Conservation (phyloP, 176 grass and related monocot species). For the Oryza coarctata region DNA sequence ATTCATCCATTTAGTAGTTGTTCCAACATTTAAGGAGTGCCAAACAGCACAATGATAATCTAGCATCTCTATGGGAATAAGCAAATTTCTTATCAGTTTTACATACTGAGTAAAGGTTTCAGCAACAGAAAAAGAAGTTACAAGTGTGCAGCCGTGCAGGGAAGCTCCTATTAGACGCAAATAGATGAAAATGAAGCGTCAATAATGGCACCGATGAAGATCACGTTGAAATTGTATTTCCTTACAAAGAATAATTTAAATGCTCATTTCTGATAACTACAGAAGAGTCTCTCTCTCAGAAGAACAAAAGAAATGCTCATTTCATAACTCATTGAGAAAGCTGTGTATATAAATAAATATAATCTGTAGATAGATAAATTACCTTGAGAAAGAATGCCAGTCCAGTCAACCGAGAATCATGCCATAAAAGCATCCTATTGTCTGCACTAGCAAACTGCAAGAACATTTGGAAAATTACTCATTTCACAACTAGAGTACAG, state of each 20-base stretch:
- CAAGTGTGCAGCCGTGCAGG: neutral
- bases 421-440: slow-evolving; percentile 99
- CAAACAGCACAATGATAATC: slow-evolving; percentile 26
- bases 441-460: slow-evolving; percentile 64
- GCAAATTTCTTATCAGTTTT: neutral
- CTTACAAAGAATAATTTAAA: slow-evolving; percentile 5
- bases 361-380: slow-evolving; percentile 21
- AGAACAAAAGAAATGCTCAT: too few species aligned
- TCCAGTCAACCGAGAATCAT: slow-evolving; percentile 93
- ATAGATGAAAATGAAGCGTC: slow-evolving; percentile 19
- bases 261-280: neutral
- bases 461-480: slow-evolving; percentile 20
- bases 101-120: neutral
- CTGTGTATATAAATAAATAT: neutral
- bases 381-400: slow-evolving; percentile 96
- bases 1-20: neutral
- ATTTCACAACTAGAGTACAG: neutral
- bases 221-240: neutral
- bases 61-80: neutral
- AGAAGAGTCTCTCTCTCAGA: neutral
- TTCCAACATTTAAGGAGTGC: slow-evolving; percentile 16
- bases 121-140: neutral
- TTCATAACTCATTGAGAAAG: slow-evolving; percentile 15
- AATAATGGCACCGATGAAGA: slow-evolving; percentile 15
- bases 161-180: neutral